Evolutionary conservation across 148 eudicot species (phyloP), one percentile per base, ranked within the genome.

Genomic region (Oxyria digyna): DNA sequence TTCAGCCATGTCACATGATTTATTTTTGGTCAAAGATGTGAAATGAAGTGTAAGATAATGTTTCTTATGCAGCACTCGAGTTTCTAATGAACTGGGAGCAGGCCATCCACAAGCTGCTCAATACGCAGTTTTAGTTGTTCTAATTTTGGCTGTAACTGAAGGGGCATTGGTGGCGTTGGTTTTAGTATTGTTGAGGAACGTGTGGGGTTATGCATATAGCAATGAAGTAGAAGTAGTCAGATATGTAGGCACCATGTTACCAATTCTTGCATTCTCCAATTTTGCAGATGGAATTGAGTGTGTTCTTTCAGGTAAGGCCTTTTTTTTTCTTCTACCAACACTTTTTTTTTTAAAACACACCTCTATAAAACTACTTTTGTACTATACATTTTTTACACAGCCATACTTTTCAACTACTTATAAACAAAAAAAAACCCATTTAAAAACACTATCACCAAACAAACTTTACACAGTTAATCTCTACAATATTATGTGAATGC

Each of bases 21-120:
- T n/a, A n/a, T n/a, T n/a, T n/a, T n/a, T n/a, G n/a, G n/a, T n/a
- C n/a, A n/a, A n/a, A n/a, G n/a, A n/a, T n/a, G n/a, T n/a, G n/a
- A n/a, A n/a, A n/a, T n/a, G n/a, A n/a, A n/a, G n/a, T n/a, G 1
- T 8, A 6, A 29, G 9, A 59, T 8, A 6, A 14, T 59, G 20
- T 0, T 67, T 43, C 32, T 12, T 70, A 9, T 17, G 3, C 68
- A 80, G 80, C 72, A 77, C 80, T 33, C 65, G 80, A 20, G 75
- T 80, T 35, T 74, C 83, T 21, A 80, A 80, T 59, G 83, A 80
- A 72, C 70, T 80, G 38, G 83, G 80, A 63, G 83, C 80, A 26
- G 80, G 78, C 40, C 72, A 64, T 67, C 72, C 80, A 50, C 57
- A 66, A 65, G 73, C 68, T 35, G 83, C 83, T 7, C 72, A 59